Percentiles rank a stretch among this genome's conserved stretches.
Conservation (phyloP, 805 yeast genomes). For the Scheffersomyces ergatensis region DNA sequence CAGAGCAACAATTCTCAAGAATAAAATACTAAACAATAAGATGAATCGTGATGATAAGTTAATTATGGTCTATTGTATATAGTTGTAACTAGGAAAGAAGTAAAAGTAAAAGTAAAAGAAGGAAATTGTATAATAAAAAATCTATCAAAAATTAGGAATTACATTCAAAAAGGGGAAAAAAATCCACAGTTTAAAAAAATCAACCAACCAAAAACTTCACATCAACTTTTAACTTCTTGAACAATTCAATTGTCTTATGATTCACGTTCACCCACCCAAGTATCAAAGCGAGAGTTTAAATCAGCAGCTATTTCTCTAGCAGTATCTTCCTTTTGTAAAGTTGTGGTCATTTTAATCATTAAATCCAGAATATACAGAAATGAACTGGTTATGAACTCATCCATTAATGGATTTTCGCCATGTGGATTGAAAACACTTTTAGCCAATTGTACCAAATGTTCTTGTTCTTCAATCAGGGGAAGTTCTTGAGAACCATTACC, state of each 20-base stretch:
- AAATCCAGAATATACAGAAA: slow-evolving; percentile 24
- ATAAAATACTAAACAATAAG: neutral
- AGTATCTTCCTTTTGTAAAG: slow-evolving; percentile 31
- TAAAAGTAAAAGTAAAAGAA: no score
- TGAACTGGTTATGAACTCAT: slow-evolving; percentile 23
- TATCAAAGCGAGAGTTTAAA: slow-evolving; percentile 21
- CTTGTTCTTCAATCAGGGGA: neutral
- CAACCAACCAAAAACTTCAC: no score
- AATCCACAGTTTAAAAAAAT: no score
- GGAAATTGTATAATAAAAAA: no score
- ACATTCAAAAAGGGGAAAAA: no score
- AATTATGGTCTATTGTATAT: no score
- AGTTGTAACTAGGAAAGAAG: no score
- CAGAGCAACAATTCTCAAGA: neutral
- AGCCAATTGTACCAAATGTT: neutral
- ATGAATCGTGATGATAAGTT: neutral
- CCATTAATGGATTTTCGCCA: slow-evolving; percentile 23
- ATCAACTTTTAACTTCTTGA: no score
- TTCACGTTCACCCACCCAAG: slow-evolving; percentile 23
- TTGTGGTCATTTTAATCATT: slow-evolving; percentile 24
- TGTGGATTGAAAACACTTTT: slow-evolving; percentile 23
- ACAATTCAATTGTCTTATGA: slow-evolving; percentile 1
- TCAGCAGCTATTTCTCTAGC: slow-evolving; percentile 36
- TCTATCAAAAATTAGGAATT: no score
- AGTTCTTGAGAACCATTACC: neutral